Evolutionary conservation across 192 early-diverging fungal species (phyloP).

Genomic region (Helicostylum pulchrum): DNA sequence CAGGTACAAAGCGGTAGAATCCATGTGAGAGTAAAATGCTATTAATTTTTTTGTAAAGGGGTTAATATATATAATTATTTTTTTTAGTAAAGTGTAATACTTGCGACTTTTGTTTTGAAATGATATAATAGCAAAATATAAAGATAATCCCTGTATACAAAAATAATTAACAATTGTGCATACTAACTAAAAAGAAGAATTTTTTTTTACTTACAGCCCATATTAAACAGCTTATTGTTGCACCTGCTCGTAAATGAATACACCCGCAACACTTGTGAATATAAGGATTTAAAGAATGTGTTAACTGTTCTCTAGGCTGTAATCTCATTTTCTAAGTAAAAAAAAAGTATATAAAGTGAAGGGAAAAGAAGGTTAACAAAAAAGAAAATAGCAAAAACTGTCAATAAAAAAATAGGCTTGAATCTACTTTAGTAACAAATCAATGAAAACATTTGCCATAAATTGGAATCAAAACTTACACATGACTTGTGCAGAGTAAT

Average conservation of each 20-base stretch:
- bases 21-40: slow-evolving; percentile 19
- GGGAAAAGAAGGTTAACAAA: background rate
- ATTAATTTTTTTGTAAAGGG: background rate
- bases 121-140: slow-evolving; percentile 34
- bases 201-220: slow-evolving; percentile 15
- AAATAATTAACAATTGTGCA: background rate
- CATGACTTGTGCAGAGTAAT: no score
- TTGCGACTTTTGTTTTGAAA: slow-evolving; percentile 33
- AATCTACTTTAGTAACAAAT: no score
- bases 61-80: no score
- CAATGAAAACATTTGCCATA: no score
- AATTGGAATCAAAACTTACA: no score
- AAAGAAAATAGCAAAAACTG: no score
- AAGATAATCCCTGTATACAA: slow-evolving; percentile 23
- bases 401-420: no score
- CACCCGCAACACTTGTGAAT: slow-evolving; percentile 17
- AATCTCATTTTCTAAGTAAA: no score
- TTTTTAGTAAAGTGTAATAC: background rate
- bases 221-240: slow-evolving; percentile 2
- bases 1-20: background rate
- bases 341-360: background rate
- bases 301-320: background rate
- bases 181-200: background rate
- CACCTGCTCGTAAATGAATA: slow-evolving; percentile 16
- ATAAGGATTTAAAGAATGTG: background rate